These are phyloP conservation scores for Candida vaughaniae DNA, from an alignment of 805 yeast species.

Conservation along the genomic window DNA sequence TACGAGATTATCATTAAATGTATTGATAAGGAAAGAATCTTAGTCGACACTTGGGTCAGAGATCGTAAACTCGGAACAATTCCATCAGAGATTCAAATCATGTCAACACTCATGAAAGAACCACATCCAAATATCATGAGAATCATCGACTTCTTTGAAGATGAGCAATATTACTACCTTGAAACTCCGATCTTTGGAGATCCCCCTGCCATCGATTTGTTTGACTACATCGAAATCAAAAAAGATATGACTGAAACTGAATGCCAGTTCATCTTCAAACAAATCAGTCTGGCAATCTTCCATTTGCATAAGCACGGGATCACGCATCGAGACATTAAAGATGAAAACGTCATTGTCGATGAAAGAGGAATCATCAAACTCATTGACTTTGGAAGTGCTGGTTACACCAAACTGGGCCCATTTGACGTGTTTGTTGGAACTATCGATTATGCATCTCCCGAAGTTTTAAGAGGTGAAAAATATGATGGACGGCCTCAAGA, in stretches of 20 bases:
- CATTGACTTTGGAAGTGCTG: conserved; percentile 95
- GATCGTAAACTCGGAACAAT: conserved; percentile 89
- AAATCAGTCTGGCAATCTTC: conserved; percentile 72
- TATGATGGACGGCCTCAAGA: conserved; percentile 95
- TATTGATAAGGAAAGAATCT: conserved; percentile 85
- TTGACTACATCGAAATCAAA: conserved; percentile 86
- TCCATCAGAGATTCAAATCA: conserved; percentile 93
- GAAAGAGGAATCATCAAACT: conserved; percentile 75
- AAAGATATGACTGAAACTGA: conserved; percentile 78
- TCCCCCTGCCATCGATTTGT: conserved; percentile 89
- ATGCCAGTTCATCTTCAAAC: conserved; percentile 74
- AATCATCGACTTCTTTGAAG: conserved; percentile 90
- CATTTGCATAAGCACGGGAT: conserved; percentile 85
- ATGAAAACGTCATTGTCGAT: conserved; percentile 89
- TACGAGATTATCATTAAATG: conserved; percentile 81
- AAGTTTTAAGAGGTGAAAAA: conserved; percentile 82
- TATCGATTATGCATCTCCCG: conserved; percentile 96
- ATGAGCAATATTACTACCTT: conserved; percentile 81
- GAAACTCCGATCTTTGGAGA: conserved; percentile 90
- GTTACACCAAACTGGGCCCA: conserved; percentile 86
- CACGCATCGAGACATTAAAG: conserved; percentile 93
- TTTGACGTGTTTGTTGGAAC: conserved; percentile 98
- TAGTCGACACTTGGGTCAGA: conserved; percentile 97
- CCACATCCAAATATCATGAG: conserved; percentile 89
- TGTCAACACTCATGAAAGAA: conserved; percentile 71